Evolutionary conservation across 140 eudicot genomes (phyloP).

Genomic region (Bidens hawaiensis): DNA sequence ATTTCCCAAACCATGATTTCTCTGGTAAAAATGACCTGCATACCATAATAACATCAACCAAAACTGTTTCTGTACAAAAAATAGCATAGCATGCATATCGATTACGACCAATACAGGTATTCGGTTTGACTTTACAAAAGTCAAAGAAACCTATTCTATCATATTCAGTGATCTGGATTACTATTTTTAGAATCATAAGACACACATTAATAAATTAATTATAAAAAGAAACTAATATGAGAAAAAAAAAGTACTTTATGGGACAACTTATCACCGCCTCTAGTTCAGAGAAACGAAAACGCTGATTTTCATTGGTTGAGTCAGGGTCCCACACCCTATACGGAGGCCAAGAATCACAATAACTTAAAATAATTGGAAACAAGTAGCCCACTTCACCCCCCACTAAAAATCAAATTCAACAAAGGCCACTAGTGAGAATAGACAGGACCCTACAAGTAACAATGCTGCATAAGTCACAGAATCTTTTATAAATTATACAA

Average conservation of each 20-base stretch:
- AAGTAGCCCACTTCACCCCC: background rate
- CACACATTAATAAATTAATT: no score
- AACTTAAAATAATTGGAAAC: background rate
- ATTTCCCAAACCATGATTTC: constrained; percentile 42
- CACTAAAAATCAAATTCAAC: constrained; percentile 12
- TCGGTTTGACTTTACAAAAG: background rate
- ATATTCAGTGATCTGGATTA: no score
- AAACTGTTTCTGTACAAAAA: background rate
- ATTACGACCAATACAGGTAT: background rate
- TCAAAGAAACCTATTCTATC: no score
- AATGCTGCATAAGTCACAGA: constrained; percentile 19
- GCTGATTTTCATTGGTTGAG: constrained; percentile 5
- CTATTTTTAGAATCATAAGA: no score
- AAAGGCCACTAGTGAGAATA: constrained; percentile 19
- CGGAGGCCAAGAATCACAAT: constrained; percentile 17
- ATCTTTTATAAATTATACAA: constrained; percentile 5
- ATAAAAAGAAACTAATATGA: no score
- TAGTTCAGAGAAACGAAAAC: background rate
- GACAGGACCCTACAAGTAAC: constrained; percentile 8
- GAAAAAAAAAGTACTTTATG: no score
- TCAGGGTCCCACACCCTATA: constrained; percentile 29
- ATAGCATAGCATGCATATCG: background rate
- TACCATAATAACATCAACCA: constrained; percentile 10
- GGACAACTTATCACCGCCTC: background rate
- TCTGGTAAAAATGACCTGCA: constrained; percentile 83